Base-by-base conservation (phyloP, 768 basidiomycete genomes). In the Trametes cinnabarina region DNA sequence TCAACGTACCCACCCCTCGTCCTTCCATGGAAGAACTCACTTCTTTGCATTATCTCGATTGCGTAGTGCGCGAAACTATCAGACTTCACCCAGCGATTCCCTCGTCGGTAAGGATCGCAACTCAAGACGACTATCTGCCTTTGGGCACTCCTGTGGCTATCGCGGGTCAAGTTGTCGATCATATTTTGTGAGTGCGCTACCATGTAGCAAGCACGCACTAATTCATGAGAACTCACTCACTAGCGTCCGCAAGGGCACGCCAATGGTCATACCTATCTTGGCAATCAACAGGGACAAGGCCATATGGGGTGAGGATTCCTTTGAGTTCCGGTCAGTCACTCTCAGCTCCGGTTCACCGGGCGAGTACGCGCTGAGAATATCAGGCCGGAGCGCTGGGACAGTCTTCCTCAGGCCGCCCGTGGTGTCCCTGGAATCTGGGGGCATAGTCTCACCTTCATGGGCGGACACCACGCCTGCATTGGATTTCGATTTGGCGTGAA, bases 1-100 rank as follows among this genome's bases (percentile, higher is more conserved):
- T 64, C 11, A 59, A 51, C 0, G 55, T 70, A 5, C 20, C 34
- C 6, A 63, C 61, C 0, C 49, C 50, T 10, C 37, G 39, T 1
- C 87, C 87, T 2, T 77, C 79, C 2, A 87, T 89, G 82, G 88
- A 90, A 41, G 78, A 84, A 26, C 76, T 91, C 2, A 79, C 82
- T 55, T 73, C 79, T 1, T 73, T 92, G 3, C 79, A 84, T 0
- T 89, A 87, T 64, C 81, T 92, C 14, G 89, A 90, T 57, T 76
- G 74, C 25, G 79, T 87, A 6, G 74, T 86, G 3, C 77, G 81
- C 4, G 87, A 88, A 69, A 80, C 78, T 0, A 66, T 87, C 55
- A 79, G 87, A 0, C 46, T 84, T 0, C 75, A 86, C 61, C 56
- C 83, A 0, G 83, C 83, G 0, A 77, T 86, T 3, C 71, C 77